Evolutionary conservation across 345 rosid genomes (phyloP).

Genomic region (Raphanus raphanistrum): DNA sequence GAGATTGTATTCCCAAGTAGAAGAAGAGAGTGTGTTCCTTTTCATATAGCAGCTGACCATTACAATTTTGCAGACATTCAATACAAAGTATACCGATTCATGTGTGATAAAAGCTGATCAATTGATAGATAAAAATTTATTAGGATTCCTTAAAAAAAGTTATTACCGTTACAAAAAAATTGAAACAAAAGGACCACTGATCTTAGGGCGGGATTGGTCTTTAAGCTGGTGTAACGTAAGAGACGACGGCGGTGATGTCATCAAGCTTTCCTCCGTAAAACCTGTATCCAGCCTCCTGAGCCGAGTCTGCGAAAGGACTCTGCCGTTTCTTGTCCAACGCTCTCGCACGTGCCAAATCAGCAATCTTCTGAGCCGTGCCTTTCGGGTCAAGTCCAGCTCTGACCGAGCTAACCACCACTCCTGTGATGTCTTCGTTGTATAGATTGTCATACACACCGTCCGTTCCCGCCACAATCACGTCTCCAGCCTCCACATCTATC

Average conservation of each 20-base stretch:
- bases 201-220: not conserved
- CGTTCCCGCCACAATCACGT: constrained; percentile 85
- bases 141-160: not conserved
- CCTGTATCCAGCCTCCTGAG: constrained; percentile 91
- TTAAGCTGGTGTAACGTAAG: constrained; percentile 48
- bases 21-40: not conserved
- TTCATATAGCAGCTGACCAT: not conserved
- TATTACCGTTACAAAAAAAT: not conserved
- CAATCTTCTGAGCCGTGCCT: constrained; percentile 76
- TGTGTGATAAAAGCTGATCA: not conserved
- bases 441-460: constrained; percentile 96
- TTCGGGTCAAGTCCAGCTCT: constrained; percentile 77
- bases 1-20: constrained; percentile 27
- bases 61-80: not conserved
- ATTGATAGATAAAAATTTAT: not conserved
- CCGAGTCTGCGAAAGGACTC: constrained; percentile 86
- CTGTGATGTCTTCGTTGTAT: constrained; percentile 76
- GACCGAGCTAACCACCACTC: constrained; percentile 68
- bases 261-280: constrained; percentile 96
- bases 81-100: not conserved
- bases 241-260: constrained; percentile 90
- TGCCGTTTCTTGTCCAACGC: constrained; percentile 73
- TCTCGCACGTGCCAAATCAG: constrained; percentile 78
- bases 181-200: not conserved
- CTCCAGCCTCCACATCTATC: constrained; percentile 72